Base-by-base conservation (phyloP, 2,329 filamentous ascomycete genomes). In the Fusarium denticulatum region DNA sequence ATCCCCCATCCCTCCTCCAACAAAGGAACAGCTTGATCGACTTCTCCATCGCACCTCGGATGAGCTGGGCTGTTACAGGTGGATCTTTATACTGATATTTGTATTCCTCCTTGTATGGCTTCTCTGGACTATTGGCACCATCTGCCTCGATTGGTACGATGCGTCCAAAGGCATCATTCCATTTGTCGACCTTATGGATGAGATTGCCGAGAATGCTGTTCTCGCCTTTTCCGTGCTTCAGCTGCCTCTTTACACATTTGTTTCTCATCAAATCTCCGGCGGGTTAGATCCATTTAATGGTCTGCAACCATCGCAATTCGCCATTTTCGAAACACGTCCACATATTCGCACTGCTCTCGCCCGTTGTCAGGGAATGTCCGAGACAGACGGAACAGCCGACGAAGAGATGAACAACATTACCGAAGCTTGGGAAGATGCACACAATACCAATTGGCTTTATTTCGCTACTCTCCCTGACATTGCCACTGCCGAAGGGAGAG, bases 321-420 rank as follows among this genome's bases (percentile, higher is more conserved):
- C 40, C 14, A 42, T 42, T n/a, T 5, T 12, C n/a, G 15, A 42
- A 7, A 15, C 6, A 6, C 15, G 40, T 15, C 0, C 0, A n/a
- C 40, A n/a, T 42, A 5, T 42, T 42, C 37, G 20, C 18, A 20
- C 12, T 22, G 39, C 13, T 2, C 14, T 40, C 6, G 13, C 39
- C 39, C 10, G 9, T 40, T 40, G 39, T 40, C 39, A 2, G 15
- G 39, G 15, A 10, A 20, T 37, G 36, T 37, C 36, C 18, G 18
- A 37, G 18, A 37, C 18, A 20, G 36, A 12, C 5, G 36, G 36
- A 37, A 37, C 36, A 12, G 36, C 36, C 10, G 36, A 37, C 36
- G 18, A 37, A 37, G 36, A 37, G 1, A 37, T 37, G 3, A 20
- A 7, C 2, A 37, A 37, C 36, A 37, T 37, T 9, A 37, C 36